Conservation (phyloP, 257 asterid species). For the Lantana camara region DNA sequence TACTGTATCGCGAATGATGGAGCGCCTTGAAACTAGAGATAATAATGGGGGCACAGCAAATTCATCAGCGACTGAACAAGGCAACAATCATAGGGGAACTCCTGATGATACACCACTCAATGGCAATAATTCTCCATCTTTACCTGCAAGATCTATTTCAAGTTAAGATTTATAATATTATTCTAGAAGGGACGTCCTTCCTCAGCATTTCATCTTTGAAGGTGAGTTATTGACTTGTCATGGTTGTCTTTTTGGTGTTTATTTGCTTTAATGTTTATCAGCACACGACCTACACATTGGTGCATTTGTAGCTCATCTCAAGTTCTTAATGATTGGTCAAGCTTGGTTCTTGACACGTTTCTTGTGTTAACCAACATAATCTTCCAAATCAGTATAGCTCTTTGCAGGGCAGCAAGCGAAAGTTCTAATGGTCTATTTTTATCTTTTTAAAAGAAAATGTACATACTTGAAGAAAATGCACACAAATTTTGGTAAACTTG, state of each 20-base stretch:
- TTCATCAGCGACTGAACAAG: slow-evolving; percentile 42
- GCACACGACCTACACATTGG: background rate
- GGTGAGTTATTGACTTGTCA: slow-evolving; percentile 46
- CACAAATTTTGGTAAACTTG: background rate
- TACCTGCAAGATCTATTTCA: slow-evolving; percentile 50
- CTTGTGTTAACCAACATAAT: slow-evolving; percentile 5
- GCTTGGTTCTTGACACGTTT: slow-evolving; percentile 11
- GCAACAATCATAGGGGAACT: slow-evolving; percentile 40
- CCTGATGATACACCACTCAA: slow-evolving; percentile 34
- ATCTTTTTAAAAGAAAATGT: background rate
- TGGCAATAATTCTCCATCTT: slow-evolving; percentile 42
- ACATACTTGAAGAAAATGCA: slow-evolving; percentile 1
- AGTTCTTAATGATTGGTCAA: background rate
- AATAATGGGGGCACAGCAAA: slow-evolving; percentile 34
- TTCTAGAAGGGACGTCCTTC: slow-evolving; percentile 38
- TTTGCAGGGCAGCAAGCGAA: slow-evolving; percentile 18
- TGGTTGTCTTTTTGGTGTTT: background rate
- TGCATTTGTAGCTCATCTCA: slow-evolving; percentile 4
- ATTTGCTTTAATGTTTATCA: background rate
- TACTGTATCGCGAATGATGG: slow-evolving; percentile 87
- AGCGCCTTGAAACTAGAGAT: slow-evolving; percentile 75
- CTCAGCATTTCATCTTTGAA: slow-evolving; percentile 71
- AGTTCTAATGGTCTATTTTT: background rate
- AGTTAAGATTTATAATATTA: slow-evolving; percentile 34
- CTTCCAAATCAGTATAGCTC: background rate